Evolutionary conservation across 1,284 basidiomycete species (phyloP).

Genomic region (Irpex lacteus): DNA sequence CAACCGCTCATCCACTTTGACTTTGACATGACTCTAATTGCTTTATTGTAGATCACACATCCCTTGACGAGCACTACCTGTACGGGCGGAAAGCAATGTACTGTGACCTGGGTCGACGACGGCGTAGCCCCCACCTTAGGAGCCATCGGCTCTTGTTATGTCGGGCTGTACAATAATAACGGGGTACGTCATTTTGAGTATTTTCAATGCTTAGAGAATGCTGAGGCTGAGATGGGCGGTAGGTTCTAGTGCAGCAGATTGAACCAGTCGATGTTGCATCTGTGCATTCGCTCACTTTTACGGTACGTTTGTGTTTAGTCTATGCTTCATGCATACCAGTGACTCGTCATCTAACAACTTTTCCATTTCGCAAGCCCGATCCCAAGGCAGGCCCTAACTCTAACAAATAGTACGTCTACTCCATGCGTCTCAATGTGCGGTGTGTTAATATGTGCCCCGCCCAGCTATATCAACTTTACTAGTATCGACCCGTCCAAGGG

Average conservation of each 20-base stretch:
- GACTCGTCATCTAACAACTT: neutral
- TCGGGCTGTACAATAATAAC: conserved; percentile 54
- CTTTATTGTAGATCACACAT: conserved; percentile 42
- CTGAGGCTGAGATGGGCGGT: neutral
- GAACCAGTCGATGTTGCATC: conserved; percentile 36
- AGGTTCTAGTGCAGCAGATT: conserved; percentile 54
- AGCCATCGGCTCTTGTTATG: conserved; percentile 45
- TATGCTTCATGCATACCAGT: neutral
- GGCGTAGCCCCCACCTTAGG: conserved; percentile 48
- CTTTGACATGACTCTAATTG: neutral
- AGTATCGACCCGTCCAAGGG: conserved; percentile 34
- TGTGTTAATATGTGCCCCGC: neutral
- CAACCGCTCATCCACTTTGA: neutral
- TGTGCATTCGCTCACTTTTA: conserved; percentile 34
- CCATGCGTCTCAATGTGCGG: neutral
- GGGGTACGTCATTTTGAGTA: conserved; percentile 35
- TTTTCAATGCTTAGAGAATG: neutral
- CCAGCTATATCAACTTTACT: conserved; percentile 60
- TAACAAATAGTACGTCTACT: conserved; percentile 44
- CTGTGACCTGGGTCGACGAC: conserved; percentile 59
- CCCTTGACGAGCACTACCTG: conserved; percentile 44
- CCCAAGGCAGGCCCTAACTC: conserved; percentile 51
- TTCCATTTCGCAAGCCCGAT: conserved; percentile 26
- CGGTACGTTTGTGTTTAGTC: conserved; percentile 24
- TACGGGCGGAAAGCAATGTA: conserved; percentile 48